Base-by-base conservation (phyloP, 805 yeast species). In the Kluyveromyces starmeri region DNA sequence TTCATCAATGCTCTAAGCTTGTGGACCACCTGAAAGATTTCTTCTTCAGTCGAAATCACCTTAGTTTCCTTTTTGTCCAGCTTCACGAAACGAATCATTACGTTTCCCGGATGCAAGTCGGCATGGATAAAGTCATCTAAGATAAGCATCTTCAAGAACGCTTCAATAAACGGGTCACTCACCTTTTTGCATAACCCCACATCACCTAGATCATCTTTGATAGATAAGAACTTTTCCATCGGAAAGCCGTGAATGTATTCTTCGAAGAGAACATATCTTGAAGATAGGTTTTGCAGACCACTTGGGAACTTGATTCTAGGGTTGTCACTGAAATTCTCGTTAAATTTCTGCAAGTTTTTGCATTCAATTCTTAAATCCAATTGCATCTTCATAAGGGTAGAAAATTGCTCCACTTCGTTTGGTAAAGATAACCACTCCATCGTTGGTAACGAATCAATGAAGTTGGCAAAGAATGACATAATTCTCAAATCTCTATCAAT, bases 391-490 rank as follows among this genome's bases (percentile, higher is more conserved):
- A 92, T 89, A 63, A 92, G 68, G 1, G 75, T 63, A 1, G 84
- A 71, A 53, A 92, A 92, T 49, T 88, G 92, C 27, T 78, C 82
- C 2, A 89, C 97, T 55, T 92, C 98, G 41, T 80, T 89, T 0
- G 97, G 98, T 31, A 92, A 62, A 3, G 96, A 83, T 4, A 92
- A 65, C 99, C 99, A 92, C 53, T 92, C 96, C 94, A 92, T 84
- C 0, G 95, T 85, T 4, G 99, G 99, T 5, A 92, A 62, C 5
- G 53, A 48, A 48, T 88, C 78, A 34, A 92, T 71, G 1, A 68
- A 35, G 28, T 60, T 57, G 2, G 98, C 98, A 51, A 88, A 81
- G 43, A 80, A 73, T 18, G 59, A 62, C 96, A 92, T 88, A 24
- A 92, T 83, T 43, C 67, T 70, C 46, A 92, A 67, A 55, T 92